Conservation (phyloP, 2,329 filamentous ascomycete species). For the Pyrenochaeta sp. region DNA sequence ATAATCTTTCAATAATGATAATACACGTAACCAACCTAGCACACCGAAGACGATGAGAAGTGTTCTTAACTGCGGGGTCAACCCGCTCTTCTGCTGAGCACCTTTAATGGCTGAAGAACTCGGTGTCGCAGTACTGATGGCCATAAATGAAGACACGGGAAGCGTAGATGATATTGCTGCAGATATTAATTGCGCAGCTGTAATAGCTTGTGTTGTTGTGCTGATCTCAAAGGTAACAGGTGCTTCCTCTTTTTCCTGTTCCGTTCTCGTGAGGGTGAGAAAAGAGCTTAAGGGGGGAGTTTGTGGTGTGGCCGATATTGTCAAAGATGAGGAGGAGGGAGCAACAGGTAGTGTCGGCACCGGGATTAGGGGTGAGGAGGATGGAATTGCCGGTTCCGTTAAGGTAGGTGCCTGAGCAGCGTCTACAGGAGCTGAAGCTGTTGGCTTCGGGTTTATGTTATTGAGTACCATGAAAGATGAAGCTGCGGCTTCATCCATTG, state of each 20-base stretch:
- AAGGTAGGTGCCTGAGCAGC: too few species aligned
- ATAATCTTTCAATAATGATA: too few species aligned
- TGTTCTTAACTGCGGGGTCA: conserved; percentile 11
- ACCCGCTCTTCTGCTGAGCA: conserved; percentile 1
- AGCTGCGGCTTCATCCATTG: conserved; percentile 1
- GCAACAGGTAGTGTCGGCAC: too few species aligned
- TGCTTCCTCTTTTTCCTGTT: conserved; percentile 5
- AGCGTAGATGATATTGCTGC: not conserved
- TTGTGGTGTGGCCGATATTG: not conserved
- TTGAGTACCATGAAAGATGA: not conserved
- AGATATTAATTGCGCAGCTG: too few species aligned
- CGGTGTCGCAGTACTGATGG: not conserved
- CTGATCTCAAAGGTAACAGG: not conserved
- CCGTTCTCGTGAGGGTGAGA: conserved; percentile 8
- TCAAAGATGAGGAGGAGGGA: not conserved
- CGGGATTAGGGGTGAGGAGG: too few species aligned
- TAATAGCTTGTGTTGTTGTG: not conserved
- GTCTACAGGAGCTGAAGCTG: not conserved
- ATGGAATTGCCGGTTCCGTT: not conserved
- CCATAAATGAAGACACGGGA: not conserved
- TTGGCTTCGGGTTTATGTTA: not conserved
- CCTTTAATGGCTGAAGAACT: not conserved
- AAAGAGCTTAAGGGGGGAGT: conserved; percentile 6
- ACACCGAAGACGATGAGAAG: conserved; percentile 19
- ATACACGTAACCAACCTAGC: conserved; percentile 1